Evolutionary conservation across 805 yeast species (phyloP).

Genomic region (Kockiozyma suomiensis): DNA sequence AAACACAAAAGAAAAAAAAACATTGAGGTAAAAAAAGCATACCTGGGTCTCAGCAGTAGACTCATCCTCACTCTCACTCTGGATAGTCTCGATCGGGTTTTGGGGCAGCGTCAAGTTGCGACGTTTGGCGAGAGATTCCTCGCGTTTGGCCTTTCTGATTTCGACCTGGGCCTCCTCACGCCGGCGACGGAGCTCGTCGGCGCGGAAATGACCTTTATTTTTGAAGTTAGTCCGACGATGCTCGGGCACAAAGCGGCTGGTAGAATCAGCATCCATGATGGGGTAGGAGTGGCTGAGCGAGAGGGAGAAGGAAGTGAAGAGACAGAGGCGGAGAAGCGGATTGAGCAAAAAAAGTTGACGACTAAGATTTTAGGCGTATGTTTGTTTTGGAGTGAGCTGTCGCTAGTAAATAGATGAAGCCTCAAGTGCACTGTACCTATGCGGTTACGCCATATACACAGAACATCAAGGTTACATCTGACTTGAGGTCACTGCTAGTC

Average conservation of each 20-base stretch:
- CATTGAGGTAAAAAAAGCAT: background rate
- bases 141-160: constrained; percentile 93
- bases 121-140: constrained; percentile 90
- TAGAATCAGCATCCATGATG: constrained; percentile 73
- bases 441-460: background rate
- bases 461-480: too few species aligned
- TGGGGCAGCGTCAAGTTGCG: constrained; percentile 63
- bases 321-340: background rate
- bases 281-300: too few species aligned
- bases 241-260: constrained; percentile 89
- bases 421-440: too few species aligned
- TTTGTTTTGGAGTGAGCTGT: constrained; percentile 14
- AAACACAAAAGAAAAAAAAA: background rate
- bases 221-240: constrained; percentile 96
- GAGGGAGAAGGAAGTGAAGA: background rate
- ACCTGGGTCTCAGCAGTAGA: constrained; percentile 40
- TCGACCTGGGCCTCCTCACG: constrained; percentile 97
- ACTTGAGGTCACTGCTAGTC: too few species aligned
- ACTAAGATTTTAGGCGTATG: background rate
- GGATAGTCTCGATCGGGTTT: constrained; percentile 42
- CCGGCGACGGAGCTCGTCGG: constrained; percentile 96
- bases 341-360: background rate
- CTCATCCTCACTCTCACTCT: constrained; percentile 52
- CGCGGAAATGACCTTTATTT: constrained; percentile 89
- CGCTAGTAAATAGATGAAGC: too few species aligned